A percentile compares a stretch with the other conserved stretches of the same genome.
These are phyloP conservation scores for Brassica incana DNA, from an alignment of 345 rosid genomes.

Conservation along the genomic window DNA sequence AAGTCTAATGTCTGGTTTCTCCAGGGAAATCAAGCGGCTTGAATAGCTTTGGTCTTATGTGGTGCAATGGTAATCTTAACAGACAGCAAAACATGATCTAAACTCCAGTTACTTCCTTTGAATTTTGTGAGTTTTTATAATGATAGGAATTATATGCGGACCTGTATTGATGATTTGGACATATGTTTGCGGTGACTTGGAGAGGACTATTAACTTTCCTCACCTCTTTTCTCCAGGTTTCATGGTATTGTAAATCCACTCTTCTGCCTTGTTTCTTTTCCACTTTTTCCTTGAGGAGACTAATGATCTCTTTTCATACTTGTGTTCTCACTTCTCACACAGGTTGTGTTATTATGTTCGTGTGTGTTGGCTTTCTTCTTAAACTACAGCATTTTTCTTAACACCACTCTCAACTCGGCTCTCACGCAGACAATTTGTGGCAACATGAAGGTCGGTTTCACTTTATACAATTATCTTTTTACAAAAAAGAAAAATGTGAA, in stretches of 20 bases:
- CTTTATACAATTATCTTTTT: neutral
- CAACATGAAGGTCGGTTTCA: conserved; percentile 75
- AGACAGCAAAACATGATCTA: neutral
- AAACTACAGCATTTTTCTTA: conserved; percentile 89
- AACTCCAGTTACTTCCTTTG: conserved; percentile 6
- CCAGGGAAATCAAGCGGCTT: conserved; percentile 97
- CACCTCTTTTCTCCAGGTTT: conserved; percentile 73
- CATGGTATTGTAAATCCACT: conserved; percentile 53
- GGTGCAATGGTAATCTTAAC: conserved; percentile 79
- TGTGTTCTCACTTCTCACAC: conserved; percentile 26
- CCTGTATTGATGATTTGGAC: conserved; percentile 87
- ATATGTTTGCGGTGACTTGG: conserved; percentile 74
- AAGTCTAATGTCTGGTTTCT: conserved; percentile 15
- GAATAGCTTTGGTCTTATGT: conserved; percentile 98
- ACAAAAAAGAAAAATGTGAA: no score
- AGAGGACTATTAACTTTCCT: conserved; percentile 60
- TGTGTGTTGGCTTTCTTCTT: conserved; percentile 90
- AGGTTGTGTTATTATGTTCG: conserved; percentile 76
- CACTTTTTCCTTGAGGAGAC: neutral
- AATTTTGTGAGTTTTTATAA: conserved; percentile 37
- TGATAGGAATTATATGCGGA: conserved; percentile 73
- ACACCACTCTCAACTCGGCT: conserved; percentile 97
- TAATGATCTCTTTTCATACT: conserved; percentile 5
- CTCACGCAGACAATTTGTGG: conserved; percentile 96
- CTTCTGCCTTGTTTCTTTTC: neutral